Evolutionary conservation across 2,329 filamentous ascomycete genomes (phyloP), one percentile per base, ranked within the genome.

Genomic region (Colletotrichum abscissum): DNA sequence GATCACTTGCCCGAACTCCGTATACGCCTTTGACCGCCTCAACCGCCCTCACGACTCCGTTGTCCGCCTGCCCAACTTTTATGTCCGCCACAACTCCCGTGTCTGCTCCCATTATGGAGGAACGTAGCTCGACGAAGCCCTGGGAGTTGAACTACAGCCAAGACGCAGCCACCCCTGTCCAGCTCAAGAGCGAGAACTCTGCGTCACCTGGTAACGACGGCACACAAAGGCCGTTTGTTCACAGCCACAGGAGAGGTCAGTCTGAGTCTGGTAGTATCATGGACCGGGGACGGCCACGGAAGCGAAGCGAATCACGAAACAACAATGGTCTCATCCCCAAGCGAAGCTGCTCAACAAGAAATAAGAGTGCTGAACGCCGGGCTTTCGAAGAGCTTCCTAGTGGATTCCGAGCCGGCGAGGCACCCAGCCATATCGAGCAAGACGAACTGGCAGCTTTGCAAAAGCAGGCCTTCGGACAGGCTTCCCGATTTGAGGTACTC

Each of bases 401-500:
- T 67, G 91, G 91, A 0, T 87, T 86, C 78, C 86, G 84, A 71
- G 86, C 88, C 2, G 81, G 79, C n/a, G 87, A 92, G n/a, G 91
- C 88, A 0, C 75, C 80, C 0, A 82, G 82, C 35, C 84, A 85
- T 59, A 78, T 93, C 22, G 84, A 84, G 14, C 77, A 83, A 8
- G 77, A 79, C 2, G 91, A 93, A 67, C 79, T 90, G 16, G 80
- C 80, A 11, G 82, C 84, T 4, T 81, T 93, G 26, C 87, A 90
- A 69, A 87, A 86, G 75, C 91, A 93, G 78, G 91, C 92, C 1
- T 82, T 90, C 49, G 88, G 89, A 35, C 91, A 93, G 78, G 89
- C 89, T 0, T 85, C 88, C 49, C 85, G 89, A 35, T 93, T 93
- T 74, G 90, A 93, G 80, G 87, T 93, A n/a, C 85, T 93, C 26